Base-by-base conservation (phyloP, 345 rosid species). In the Stellera chamaejasme region DNA sequence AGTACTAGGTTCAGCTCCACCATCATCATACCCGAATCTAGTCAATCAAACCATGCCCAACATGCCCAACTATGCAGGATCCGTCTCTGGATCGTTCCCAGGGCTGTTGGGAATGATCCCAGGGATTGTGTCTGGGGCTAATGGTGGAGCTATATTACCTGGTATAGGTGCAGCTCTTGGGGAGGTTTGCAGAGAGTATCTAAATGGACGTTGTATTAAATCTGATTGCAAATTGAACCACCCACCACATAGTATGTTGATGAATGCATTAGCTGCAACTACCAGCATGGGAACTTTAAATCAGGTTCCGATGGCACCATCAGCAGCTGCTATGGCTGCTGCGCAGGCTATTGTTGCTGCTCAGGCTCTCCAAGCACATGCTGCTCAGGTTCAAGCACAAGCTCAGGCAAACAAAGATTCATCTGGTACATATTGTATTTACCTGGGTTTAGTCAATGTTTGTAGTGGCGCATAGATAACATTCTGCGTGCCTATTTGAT, bases 291-390 rank as follows among this genome's bases (percentile, higher is more conserved):
- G 99, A 56, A 83, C 77, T 57, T 76, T 87, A 11, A 93, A 94
- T 72, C 96, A 87, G 77, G 92, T 84, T 15, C 99, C 97, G 25
- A 89, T 93, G 97, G 95, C 99, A 10, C 99, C 97, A 77, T 93
- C 99, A 41, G 99, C 99, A 28, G 99, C 97, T 61, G 99, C 99
- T 44, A 93, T 89, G 99, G 98, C 98, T 79, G 98, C 98, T 71
- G 98, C 98, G 57, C 98, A 92, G 72, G 97, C 97, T 43, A 92
- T 92, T 69, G 90, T 92, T 73, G 97, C 99, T n/a, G 99, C 99
- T 10, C 93, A 93, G 72, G 97, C 99, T 12, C 92, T 93, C 75
- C 97, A 93, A 71, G 97, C 99, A 36, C 99, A 93, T 93, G 97
- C 99, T 69, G 85, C 96, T 44, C 97, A 92, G 77, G 70, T 85